These are phyloP conservation scores for Phanerodontia chrysosporium DNA, from an alignment of 768 basidiomycete genomes.

Conservation along the genomic window DNA sequence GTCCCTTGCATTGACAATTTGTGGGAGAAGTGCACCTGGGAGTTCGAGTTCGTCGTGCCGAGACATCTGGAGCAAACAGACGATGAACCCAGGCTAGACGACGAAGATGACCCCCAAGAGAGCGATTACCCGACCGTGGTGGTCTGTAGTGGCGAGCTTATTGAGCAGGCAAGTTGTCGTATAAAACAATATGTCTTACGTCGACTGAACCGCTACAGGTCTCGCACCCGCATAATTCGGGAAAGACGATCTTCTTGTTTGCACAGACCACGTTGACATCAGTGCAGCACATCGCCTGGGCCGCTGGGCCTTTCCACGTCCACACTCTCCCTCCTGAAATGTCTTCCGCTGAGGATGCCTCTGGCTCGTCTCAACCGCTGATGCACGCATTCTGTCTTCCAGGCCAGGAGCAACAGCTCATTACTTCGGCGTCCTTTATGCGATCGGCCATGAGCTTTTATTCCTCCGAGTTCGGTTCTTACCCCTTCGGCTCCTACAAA, in stretches of 20 bases:
- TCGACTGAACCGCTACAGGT: constrained; percentile 44
- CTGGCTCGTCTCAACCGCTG: constrained; percentile 58
- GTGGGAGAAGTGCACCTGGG: constrained; percentile 98
- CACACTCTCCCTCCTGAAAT: constrained; percentile 63
- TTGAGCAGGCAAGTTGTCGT: constrained; percentile 71
- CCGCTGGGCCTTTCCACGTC: constrained; percentile 91
- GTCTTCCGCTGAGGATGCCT: constrained; percentile 54
- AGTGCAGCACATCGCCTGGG: constrained; percentile 95
- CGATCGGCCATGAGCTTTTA: constrained; percentile 92
- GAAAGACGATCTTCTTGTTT: constrained; percentile 93
- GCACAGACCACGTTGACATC: constrained; percentile 83
- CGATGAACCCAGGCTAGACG: constrained; percentile 41
- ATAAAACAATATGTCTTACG: constrained; percentile 8
- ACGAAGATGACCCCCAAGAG: constrained; percentile 38
- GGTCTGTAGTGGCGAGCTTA: constrained; percentile 89
- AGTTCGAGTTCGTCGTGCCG: constrained; percentile 94
- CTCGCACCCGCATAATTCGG: constrained; percentile 88
- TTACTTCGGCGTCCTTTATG: constrained; percentile 68
- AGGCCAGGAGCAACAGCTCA: constrained; percentile 72
- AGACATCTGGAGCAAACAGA: constrained; percentile 62
- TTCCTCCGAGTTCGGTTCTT: constrained; percentile 88
- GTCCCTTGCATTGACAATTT: constrained; percentile 94
- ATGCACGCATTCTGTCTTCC: constrained; percentile 94
- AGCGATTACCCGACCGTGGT: constrained; percentile 79
- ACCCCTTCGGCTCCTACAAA: constrained; percentile 94